Percentiles rank a stretch among this genome's conserved stretches.
phyloP scores from a whole-genome alignment of 2,329 filamentous ascomycete genomes.

The Cucurbitaria berberidis region DNA sequence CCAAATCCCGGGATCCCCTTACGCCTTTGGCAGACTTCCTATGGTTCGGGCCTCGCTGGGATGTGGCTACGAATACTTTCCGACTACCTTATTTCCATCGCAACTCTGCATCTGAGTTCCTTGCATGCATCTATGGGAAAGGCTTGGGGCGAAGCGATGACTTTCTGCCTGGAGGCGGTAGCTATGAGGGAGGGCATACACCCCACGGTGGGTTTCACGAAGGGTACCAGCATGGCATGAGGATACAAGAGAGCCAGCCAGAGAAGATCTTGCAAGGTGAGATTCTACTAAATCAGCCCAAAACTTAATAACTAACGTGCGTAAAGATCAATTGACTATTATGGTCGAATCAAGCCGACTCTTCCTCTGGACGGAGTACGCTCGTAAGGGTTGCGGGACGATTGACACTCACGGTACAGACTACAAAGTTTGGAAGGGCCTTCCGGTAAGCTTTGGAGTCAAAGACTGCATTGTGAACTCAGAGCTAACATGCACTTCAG shows the following conservation, averaged over 20 bases:
- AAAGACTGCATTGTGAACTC: background rate
- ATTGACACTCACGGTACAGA: constrained; percentile 46
- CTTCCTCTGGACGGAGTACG: constrained; percentile 49
- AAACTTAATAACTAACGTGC: background rate
- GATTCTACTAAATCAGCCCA: background rate
- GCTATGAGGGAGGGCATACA: constrained; percentile 47
- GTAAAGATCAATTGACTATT: constrained; percentile 46
- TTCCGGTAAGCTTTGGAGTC: constrained; percentile 32
- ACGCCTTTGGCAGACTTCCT: constrained; percentile 48
- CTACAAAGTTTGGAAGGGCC: constrained; percentile 47
- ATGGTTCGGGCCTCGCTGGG: constrained; percentile 49
- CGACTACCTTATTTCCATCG: constrained; percentile 50
- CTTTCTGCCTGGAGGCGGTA: constrained; percentile 49
- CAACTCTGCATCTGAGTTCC: constrained; percentile 47
- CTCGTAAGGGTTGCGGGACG: constrained; percentile 42
- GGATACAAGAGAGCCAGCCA: constrained; percentile 52
- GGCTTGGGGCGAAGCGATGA: constrained; percentile 52
- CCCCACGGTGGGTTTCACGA: constrained; percentile 52
- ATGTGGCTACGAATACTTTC: constrained; percentile 49
- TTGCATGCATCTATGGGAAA: constrained; percentile 47
- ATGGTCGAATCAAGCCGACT: constrained; percentile 49
- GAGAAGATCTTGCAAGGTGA: constrained; percentile 51
- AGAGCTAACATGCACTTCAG: constrained; percentile 15
- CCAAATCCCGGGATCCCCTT: constrained; percentile 45
- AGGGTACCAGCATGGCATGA: constrained; percentile 55